Base-by-base conservation (phyloP, 371 early-diverging fungal genomes). In the Furculomyces boomerangus region DNA sequence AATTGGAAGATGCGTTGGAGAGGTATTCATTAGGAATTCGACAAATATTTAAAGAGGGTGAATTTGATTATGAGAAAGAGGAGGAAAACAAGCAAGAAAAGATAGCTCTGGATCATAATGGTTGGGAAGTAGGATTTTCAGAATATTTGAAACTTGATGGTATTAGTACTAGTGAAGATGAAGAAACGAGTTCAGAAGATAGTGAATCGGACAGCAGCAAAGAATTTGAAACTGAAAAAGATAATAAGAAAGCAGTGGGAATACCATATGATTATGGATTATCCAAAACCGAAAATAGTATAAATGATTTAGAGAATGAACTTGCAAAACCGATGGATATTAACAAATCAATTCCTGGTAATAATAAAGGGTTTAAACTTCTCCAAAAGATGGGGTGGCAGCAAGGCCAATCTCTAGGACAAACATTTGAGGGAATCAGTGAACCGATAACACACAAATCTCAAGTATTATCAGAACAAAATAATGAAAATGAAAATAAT, bases 371-470 rank as follows among this genome's bases (percentile, higher is more conserved):
- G 25, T 83, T 80, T 61, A 79, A 80, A 57, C 83, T 95, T 85
- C 76, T 95, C 46, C 71, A 77, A 61, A 89, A 90, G 63, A 88
- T 93, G 90, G 94, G 96, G 0, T 95, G 94, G 94, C 66, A 75
- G n/a, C 85, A 83, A 37, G 93, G 94, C 44, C 45, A 45, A 45
- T 13, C 7, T 10, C 45, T 45, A 10, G 45, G 45, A 20, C 8
- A 7, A 10, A 45, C 45, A 8, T 45, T 45, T 20, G 10, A 45
- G 45, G 45, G 45, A 7, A 45, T 45, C 27, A 27, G 7, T 45
- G 45, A 45, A 10, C 45, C 45, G 7, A 45, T 45, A n/a, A n/a
- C n/a, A n/a, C n/a, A n/a, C n/a, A n/a, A n/a, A n/a, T n/a, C n/a
- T n/a, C n/a, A n/a, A n/a, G n/a, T n/a, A n/a, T n/a, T n/a, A n/a